These are phyloP conservation scores for Cercospora berteroae DNA, from an alignment of 2,329 filamentous ascomycete genomes.

Conservation along the genomic window DNA sequence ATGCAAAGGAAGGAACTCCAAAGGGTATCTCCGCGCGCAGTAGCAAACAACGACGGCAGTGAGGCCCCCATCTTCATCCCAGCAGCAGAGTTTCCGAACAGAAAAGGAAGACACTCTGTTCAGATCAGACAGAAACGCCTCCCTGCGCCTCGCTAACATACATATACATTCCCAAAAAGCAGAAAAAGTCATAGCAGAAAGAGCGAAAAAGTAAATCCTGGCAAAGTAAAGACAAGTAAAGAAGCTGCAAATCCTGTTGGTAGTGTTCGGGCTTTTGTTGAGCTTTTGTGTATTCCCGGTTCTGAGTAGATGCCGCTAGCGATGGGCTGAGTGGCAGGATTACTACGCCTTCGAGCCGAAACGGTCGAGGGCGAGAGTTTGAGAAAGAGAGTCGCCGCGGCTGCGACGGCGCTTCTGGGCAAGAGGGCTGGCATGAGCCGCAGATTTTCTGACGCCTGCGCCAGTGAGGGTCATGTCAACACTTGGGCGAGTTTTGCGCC, in stretches of 20 bases:
- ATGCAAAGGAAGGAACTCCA: constrained; percentile 14
- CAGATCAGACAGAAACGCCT: constrained; percentile 19
- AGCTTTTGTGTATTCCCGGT: neutral
- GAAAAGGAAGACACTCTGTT: constrained; percentile 1
- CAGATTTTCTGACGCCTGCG: constrained; percentile 33
- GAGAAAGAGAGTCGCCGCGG: constrained; percentile 24
- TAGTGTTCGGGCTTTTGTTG: constrained; percentile 7
- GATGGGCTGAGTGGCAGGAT: neutral
- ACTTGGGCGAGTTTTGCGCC: constrained; percentile 49
- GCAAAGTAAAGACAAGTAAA: neutral
- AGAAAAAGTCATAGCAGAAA: neutral
- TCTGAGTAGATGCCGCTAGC: no score
- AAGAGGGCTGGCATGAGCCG: constrained; percentile 20
- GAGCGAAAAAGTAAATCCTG: neutral
- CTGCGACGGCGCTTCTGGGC: constrained; percentile 26
- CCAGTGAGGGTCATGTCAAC: constrained; percentile 29
- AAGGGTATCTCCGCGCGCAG: constrained; percentile 20
- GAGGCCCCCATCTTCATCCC: constrained; percentile 16
- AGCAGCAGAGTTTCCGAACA: constrained; percentile 8
- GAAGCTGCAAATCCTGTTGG: constrained; percentile 6
- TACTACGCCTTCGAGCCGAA: constrained; percentile 14
- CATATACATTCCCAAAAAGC: constrained; percentile 2
- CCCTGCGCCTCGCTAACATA: constrained; percentile 27
- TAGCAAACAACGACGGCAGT: constrained; percentile 13
- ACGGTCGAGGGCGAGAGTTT: constrained; percentile 24